A percentile compares a stretch with the other conserved stretches of the same genome.
phyloP scores from a whole-genome alignment of 78 protist species.

The Chrysochromulina parva region DNA sequence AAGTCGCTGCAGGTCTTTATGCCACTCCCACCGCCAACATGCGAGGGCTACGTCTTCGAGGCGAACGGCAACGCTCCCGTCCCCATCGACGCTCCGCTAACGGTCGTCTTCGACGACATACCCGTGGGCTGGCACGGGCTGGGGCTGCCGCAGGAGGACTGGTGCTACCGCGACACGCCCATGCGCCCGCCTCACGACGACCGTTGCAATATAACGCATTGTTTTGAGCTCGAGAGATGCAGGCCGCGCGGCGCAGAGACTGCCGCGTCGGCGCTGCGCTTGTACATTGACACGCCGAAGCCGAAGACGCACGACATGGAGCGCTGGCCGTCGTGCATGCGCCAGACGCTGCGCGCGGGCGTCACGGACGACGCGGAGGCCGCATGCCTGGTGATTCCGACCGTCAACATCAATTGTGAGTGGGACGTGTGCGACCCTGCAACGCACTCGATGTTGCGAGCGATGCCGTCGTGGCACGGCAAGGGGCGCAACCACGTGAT shows the following conservation, averaged over 20 bases:
- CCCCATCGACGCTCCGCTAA: background rate
- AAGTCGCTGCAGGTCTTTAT: background rate
- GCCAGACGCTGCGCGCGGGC: background rate
- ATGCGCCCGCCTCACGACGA: background rate
- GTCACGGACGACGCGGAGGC: background rate
- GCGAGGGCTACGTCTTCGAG: background rate
- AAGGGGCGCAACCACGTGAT: background rate
- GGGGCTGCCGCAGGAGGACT: background rate
- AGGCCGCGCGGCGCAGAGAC: no score
- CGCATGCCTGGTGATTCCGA: background rate
- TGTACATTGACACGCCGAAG: no score
- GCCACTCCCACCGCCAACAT: background rate
- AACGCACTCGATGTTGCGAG: background rate
- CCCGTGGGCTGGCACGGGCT: background rate
- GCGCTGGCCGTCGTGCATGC: background rate
- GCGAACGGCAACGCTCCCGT: background rate
- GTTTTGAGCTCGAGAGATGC: background rate
- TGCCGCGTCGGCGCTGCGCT: no score
- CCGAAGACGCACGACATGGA: no score
- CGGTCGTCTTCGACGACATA: background rate
- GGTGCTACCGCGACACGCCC: constrained; percentile 2
- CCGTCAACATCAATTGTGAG: constrained; percentile 1
- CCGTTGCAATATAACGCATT: background rate
- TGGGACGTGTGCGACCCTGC: constrained; percentile 13
- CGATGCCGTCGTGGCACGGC: background rate